These are phyloP conservation scores for Gossypium lobatum DNA, from an alignment of 441 rosid genomes.

Conservation along the genomic window DNA sequence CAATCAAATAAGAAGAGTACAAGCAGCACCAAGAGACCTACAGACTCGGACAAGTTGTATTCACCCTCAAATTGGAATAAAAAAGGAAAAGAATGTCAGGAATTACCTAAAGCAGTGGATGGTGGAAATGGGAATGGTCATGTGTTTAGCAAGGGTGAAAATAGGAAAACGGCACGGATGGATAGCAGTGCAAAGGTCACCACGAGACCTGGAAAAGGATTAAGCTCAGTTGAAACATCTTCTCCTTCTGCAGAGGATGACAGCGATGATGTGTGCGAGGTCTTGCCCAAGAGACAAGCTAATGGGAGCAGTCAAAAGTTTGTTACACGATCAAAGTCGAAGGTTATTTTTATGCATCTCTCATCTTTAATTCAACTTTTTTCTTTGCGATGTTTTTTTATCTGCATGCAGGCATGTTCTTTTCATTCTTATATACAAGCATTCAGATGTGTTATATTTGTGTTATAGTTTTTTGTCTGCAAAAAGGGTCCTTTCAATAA, in stretches of 20 bases:
- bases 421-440: neutral
- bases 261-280: slow-evolving; percentile 26
- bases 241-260: slow-evolving; percentile 27
- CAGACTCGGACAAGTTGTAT: slow-evolving; percentile 30
- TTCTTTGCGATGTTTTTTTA: neutral
- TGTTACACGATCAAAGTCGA: slow-evolving; percentile 17
- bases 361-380: neutral
- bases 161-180: slow-evolving; percentile 18
- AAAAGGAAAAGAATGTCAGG: slow-evolving; percentile 18
- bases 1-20: slow-evolving; percentile 29
- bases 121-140: slow-evolving; percentile 16
- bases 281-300: slow-evolving; percentile 20
- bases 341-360: slow-evolving; percentile 24
- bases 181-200: slow-evolving; percentile 16
- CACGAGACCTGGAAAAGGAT: slow-evolving; percentile 26
- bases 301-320: slow-evolving; percentile 22
- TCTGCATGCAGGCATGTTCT: neutral
- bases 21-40: slow-evolving; percentile 23
- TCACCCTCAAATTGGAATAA: slow-evolving; percentile 6
- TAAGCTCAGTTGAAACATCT: slow-evolving; percentile 24
- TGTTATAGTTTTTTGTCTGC: neutral
- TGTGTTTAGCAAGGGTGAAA: slow-evolving; percentile 4
- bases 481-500: neutral
- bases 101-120: slow-evolving; percentile 2
- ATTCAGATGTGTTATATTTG: neutral